These are phyloP conservation scores for Mortierella sp. DNA, from an alignment of 371 early-diverging fungal genomes.

Conservation along the genomic window DNA sequence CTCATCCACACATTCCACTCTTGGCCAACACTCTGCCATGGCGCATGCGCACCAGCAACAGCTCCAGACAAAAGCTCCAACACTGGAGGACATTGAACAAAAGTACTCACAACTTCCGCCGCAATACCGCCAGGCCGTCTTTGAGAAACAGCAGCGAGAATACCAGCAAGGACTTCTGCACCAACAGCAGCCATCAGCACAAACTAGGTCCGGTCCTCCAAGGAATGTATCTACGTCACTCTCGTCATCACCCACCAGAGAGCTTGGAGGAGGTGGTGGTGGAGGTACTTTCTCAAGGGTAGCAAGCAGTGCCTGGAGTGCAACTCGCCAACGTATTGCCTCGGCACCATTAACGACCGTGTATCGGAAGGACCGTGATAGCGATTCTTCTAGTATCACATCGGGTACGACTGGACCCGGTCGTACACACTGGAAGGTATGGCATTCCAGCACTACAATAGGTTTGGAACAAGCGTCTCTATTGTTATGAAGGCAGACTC, in stretches of 20 bases:
- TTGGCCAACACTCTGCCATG: too few species aligned
- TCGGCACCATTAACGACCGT: slow-evolving; percentile 31
- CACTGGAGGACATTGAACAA: slow-evolving; percentile 34
- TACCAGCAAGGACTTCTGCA: slow-evolving; percentile 25
- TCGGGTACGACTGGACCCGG: slow-evolving; percentile 30
- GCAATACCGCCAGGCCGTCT: slow-evolving; percentile 46
- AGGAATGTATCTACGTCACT: slow-evolving; percentile 11
- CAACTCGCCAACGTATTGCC: slow-evolving; percentile 25
- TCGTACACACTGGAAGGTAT: slow-evolving; percentile 53
- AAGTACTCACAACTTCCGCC: slow-evolving; percentile 46
- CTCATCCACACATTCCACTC: too few species aligned
- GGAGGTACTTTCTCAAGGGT: not conserved
- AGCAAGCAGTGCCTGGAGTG: slow-evolving; percentile 2
- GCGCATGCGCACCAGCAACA: not conserved
- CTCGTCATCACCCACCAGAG: slow-evolving; percentile 15
- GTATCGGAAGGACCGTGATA: slow-evolving; percentile 23
- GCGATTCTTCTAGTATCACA: slow-evolving; percentile 19
- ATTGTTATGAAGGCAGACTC: too few species aligned
- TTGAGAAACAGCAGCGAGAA: slow-evolving; percentile 39
- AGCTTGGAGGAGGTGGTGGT: not conserved
- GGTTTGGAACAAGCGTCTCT: too few species aligned
- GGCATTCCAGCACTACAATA: too few species aligned
- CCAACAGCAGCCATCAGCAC: slow-evolving; percentile 8
- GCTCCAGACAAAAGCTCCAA: slow-evolving; percentile 21
- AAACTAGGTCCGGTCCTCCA: not conserved